Percentiles rank a stretch among this genome's conserved stretches.
Evolutionary conservation across 2,329 filamentous ascomycete species (phyloP).

Genomic region (Metarhizium guizhouense): DNA sequence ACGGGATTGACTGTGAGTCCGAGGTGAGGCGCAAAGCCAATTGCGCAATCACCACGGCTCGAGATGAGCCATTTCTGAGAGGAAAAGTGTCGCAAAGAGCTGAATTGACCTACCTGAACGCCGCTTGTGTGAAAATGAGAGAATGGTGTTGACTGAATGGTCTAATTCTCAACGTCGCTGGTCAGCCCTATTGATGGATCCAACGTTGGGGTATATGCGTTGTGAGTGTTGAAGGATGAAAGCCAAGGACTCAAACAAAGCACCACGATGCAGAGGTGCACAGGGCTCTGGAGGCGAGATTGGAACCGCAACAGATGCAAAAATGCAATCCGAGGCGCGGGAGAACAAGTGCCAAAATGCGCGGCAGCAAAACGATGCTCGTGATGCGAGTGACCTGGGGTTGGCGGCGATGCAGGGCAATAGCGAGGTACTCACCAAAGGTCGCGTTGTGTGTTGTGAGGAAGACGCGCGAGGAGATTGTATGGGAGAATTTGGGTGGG

Average conservation of each 20-base stretch:
- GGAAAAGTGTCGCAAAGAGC: not conserved
- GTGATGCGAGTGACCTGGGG: slow-evolving; percentile 23
- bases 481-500: slow-evolving; percentile 45
- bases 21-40: slow-evolving; percentile 19
- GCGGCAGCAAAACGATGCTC: not conserved
- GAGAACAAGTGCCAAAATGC: slow-evolving; percentile 1
- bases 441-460: slow-evolving; percentile 33
- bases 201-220: slow-evolving; percentile 2
- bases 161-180: slow-evolving; percentile 6
- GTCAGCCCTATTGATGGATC: slow-evolving; percentile 9
- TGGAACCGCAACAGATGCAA: slow-evolving; percentile 7
- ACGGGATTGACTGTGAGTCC: not conserved
- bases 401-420: slow-evolving; percentile 16
- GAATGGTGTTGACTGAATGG: slow-evolving; percentile 13
- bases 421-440: slow-evolving; percentile 45
- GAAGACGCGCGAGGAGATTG: slow-evolving; percentile 32
- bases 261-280: slow-evolving; percentile 10
- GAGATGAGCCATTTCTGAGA: slow-evolving; percentile 5
- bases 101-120: slow-evolving; percentile 3
- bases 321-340: slow-evolving; percentile 13
- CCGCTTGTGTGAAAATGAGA: slow-evolving; percentile 7
- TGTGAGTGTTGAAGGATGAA: not conserved
- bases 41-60: slow-evolving; percentile 3
- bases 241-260: not conserved
- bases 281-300: slow-evolving; percentile 3